Evolutionary conservation across 2,329 filamentous ascomycete species (phyloP), one percentile per base, ranked within the genome.

Genomic region (Exophiala alcalophila): DNA sequence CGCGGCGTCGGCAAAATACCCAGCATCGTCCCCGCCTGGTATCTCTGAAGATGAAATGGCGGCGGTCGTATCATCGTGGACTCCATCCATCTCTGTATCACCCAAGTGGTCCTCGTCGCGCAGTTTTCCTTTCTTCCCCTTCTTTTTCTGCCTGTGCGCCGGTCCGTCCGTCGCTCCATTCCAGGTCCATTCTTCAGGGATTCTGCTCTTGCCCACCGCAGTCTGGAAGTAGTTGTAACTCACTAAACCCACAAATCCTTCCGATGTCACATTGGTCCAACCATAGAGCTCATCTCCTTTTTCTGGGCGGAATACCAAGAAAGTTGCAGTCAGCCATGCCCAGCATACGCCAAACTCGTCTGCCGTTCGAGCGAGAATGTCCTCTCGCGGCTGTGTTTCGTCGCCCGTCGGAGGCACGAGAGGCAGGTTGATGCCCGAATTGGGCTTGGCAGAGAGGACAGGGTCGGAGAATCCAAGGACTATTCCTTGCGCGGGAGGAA

Each of bases 151-250:
- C 36, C 39, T 51, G 23, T 32, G 49, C 25, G 33, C 45, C 59
- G 38, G 68, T 61, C 44, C 46, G 29, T 35, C 48, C n/a, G 65
- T 67, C 6, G 80, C 73, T 8, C 81, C 78, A 11, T 87, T 74
- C 84, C 88, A 97, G 49, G 71, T 80, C 92, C 91, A 98, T 16
- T 77, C 76, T 10, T 69, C 65, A 0, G 92, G 92, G 11, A 98
- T 71, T 24, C 86, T 75, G 48, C 78, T 78, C 15, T 83, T 75
- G 57, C 91, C 84, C 47, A 98, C 86, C 29, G 84, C 87, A 1
- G 91, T 86, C 55, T 92, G 94, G 73, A 97, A 97, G 53, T 88
- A 80, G 63, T 91, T 91, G 67, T 88, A 90, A 63, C 88, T 92
- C 8, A 94, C 80, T 2, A 96, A 77, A 14, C 91, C 90, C 5